These are phyloP conservation scores for Tolypocladium inflatum DNA, from an alignment of 2,329 filamentous ascomycete species.

Conservation along the genomic window DNA sequence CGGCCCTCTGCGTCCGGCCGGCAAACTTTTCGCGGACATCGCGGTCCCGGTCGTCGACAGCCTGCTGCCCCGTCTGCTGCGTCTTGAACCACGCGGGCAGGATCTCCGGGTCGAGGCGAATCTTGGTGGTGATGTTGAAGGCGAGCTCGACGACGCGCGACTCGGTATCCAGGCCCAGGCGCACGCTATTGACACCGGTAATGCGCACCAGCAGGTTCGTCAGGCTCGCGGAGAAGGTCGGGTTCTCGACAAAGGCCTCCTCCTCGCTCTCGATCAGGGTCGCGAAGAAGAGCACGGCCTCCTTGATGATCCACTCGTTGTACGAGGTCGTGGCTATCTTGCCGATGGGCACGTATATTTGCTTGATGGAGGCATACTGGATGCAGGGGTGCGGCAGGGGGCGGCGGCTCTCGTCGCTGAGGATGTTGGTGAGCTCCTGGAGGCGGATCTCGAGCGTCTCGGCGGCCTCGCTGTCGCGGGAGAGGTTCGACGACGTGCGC, in stretches of 20 bases:
- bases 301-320: constrained; percentile 77
- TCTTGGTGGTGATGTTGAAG: constrained; percentile 95
- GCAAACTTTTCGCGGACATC: constrained; percentile 72
- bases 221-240: constrained; percentile 74
- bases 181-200: constrained; percentile 61
- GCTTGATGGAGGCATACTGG: constrained; percentile 72
- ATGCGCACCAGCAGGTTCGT: constrained; percentile 79
- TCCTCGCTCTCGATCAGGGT: constrained; percentile 94
- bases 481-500: constrained; percentile 51
- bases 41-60: constrained; percentile 26
- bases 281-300: constrained; percentile 79
- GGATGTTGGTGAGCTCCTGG: constrained; percentile 58
- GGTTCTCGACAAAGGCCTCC: constrained; percentile 84
- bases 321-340: constrained; percentile 81
- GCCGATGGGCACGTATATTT: constrained; percentile 82
- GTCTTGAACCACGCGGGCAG: constrained; percentile 86
- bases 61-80: constrained; percentile 15
- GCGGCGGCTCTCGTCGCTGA: constrained; percentile 81
- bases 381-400: constrained; percentile 89
- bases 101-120: constrained; percentile 78
- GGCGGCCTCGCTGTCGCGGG: constrained; percentile 50
- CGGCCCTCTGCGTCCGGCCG: constrained; percentile 76
- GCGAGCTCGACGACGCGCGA: constrained; percentile 83
- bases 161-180: constrained; percentile 73
- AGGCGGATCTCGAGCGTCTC: constrained; percentile 53